Percentiles rank a stretch among this genome's conserved stretches.
phyloP scores from a whole-genome alignment of 805 yeast genomes.

The Zygosaccharomyces lentus region DNA sequence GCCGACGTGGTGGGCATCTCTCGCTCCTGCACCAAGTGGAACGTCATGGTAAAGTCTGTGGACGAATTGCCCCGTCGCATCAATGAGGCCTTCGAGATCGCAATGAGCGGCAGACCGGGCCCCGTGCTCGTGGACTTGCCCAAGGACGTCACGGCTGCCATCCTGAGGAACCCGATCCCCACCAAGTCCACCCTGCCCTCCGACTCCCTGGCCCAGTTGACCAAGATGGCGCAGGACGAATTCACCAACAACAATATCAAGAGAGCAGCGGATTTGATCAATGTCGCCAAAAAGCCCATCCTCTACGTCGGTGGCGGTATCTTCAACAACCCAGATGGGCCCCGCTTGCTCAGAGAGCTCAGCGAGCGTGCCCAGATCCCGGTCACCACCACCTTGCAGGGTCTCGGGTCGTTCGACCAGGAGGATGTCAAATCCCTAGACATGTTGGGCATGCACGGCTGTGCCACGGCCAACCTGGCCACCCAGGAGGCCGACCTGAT shows the following conservation, averaged over 20 bases:
- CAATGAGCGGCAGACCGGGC: conserved; percentile 94
- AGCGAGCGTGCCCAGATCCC: conserved; percentile 91
- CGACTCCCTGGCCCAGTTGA: conserved; percentile 61
- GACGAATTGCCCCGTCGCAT: conserved; percentile 93
- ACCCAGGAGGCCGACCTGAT: conserved; percentile 92
- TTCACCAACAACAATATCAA: conserved; percentile 69
- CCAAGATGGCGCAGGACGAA: conserved; percentile 65
- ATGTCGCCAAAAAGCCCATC: conserved; percentile 81
- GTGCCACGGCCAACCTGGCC: conserved; percentile 90
- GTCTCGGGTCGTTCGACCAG: conserved; percentile 92
- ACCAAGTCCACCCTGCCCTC: conserved; percentile 69
- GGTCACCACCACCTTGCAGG: conserved; percentile 93
- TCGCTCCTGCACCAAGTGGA: conserved; percentile 97
- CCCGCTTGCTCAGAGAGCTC: conserved; percentile 70
- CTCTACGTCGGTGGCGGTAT: conserved; percentile 92
- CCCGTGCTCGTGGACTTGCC: conserved; percentile 97
- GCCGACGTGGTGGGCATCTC: conserved; percentile 97
- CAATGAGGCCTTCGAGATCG: conserved; percentile 97
- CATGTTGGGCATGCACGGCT: conserved; percentile 98
- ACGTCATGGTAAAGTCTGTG: conserved; percentile 93
- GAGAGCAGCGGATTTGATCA: conserved; percentile 74
- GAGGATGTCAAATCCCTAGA: conserved; percentile 84
- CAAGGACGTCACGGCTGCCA: conserved; percentile 94
- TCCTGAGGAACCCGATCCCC: conserved; percentile 84
- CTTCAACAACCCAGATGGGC: conserved; percentile 74